Evolutionary conservation across 2,329 filamentous ascomycete species (phyloP), one percentile per base, ranked within the genome.

Genomic region (Juglanconis oblonga): DNA sequence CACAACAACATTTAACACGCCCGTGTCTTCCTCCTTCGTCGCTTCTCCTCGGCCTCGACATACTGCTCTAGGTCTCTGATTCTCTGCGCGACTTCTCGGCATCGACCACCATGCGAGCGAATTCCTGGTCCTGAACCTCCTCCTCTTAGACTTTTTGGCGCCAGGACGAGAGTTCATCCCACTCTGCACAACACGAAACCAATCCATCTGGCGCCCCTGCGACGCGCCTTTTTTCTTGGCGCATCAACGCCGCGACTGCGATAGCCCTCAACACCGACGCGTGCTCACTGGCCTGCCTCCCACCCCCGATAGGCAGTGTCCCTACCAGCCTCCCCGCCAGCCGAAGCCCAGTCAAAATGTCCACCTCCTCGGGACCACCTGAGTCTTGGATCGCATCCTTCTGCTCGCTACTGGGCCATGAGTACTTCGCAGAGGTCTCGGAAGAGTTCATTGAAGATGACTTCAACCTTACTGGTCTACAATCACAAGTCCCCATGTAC

Each of bases 391-490:
- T 99, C 79, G 90, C 92, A 65, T 96, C 93, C 61, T 99, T 97
- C 76, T 99, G 95, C 81, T 92, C 91, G 44, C 82, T 98, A 50
- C 85, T 98, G 62, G 95, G 95, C 64, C 95, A 99, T 74, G 95
- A 99, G 76, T 99, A 98, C 79, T 99, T 99, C 76, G 95, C 95
- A 64, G 95, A 99, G 79, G 94, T 99, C 54, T 95, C 92, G 50
- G 95, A 99, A 77, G 95, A 99, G 71, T 99, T 99, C 70, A 98
- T 99, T 72, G 95, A 99, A 76, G 95, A 99, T 86, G 95, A 99
- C 76, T 99, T 99, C 82, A 99, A 99, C 76, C 82, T 99, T 66
- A 99, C 95, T 1, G 95, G 95, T 53, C 81, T 99, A 70, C 92
- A 97, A 76, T 90, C 88, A 62, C 94, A 98, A 77, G 95, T 99